phyloP scores from a whole-genome alignment of 2,329 filamentous ascomycete species.

The Gaeumannomyces tritici region DNA sequence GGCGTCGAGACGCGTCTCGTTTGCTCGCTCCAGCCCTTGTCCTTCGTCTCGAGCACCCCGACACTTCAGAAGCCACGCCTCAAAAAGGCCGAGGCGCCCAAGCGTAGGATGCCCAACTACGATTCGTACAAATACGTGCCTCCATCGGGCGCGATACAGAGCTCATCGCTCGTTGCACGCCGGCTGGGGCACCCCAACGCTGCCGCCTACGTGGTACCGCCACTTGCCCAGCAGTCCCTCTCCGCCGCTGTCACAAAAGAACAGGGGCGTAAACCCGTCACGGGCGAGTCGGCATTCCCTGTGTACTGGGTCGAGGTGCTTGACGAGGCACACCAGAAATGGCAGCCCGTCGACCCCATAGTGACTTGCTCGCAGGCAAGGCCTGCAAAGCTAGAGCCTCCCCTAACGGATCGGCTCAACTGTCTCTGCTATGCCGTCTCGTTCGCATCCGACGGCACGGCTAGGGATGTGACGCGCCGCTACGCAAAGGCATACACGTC shows the following conservation, averaged over 20 bases:
- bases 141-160: slow-evolving; percentile 15
- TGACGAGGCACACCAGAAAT: slow-evolving; percentile 78
- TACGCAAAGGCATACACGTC: slow-evolving; percentile 86
- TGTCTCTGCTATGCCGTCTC: slow-evolving; percentile 74
- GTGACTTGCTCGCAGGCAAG: slow-evolving; percentile 74
- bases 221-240: slow-evolving; percentile 17
- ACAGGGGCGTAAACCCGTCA: slow-evolving; percentile 31
- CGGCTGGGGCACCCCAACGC: slow-evolving; percentile 46
- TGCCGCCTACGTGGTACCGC: slow-evolving; percentile 40
- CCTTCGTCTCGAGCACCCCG: slow-evolving; percentile 50
- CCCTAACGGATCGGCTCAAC: slow-evolving; percentile 67
- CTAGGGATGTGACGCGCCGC: slow-evolving; percentile 75
- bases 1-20: slow-evolving; percentile 76
- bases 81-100: slow-evolving; percentile 12
- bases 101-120: not conserved
- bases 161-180: slow-evolving; percentile 29
- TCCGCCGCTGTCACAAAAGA: not conserved
- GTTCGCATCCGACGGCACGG: slow-evolving; percentile 71
- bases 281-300: slow-evolving; percentile 69
- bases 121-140: slow-evolving; percentile 3
- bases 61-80: slow-evolving; percentile 29
- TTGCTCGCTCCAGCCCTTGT: slow-evolving; percentile 78
- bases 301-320: slow-evolving; percentile 94
- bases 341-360: slow-evolving; percentile 79
- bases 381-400: slow-evolving; percentile 70